A percentile compares a stretch with the other conserved stretches of the same genome.
These are phyloP conservation scores for Talaromyces sp. DNA, from an alignment of 2,329 filamentous ascomycete species.

Conservation along the genomic window DNA sequence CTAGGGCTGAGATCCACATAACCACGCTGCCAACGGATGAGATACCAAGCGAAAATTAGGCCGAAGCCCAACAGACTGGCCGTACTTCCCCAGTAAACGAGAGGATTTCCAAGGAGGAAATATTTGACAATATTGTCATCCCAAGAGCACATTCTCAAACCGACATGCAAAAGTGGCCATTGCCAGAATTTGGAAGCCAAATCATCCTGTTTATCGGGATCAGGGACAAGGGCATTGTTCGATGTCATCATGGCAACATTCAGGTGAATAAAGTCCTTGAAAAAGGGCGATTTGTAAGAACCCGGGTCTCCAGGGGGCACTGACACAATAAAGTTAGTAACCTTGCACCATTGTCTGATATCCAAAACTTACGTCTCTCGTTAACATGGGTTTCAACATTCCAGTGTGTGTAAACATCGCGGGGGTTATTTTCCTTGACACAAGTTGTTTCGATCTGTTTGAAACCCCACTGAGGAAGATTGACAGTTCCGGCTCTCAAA, in stretches of 20 bases:
- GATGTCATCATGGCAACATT: slow-evolving; percentile 99
- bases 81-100: slow-evolving; percentile 94
- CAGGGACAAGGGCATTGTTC: slow-evolving; percentile 95
- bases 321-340: slow-evolving; percentile 9
- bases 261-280: slow-evolving; percentile 94
- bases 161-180: slow-evolving; percentile 93
- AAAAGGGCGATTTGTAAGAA: slow-evolving; percentile 93
- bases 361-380: slow-evolving; percentile 68
- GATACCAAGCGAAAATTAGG: slow-evolving; percentile 74
- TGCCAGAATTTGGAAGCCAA: slow-evolving; percentile 97
- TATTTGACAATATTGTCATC: slow-evolving; percentile 95
- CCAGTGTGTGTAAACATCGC: slow-evolving; percentile 96
- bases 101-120: slow-evolving; percentile 93
- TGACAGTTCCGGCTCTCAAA: slow-evolving; percentile 89
- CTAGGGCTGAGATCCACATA: slow-evolving; percentile 73
- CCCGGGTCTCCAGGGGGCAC: slow-evolving; percentile 85
- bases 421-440: slow-evolving; percentile 85
- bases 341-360: not conserved
- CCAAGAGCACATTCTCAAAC: slow-evolving; percentile 98
- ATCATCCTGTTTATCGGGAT: slow-evolving; percentile 98
- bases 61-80: slow-evolving; percentile 70
- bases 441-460: slow-evolving; percentile 99
- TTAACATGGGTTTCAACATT: slow-evolving; percentile 96
- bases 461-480: slow-evolving; percentile 98
- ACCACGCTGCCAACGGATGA: slow-evolving; percentile 92